A percentile compares a stretch with the other conserved stretches of the same genome.
These are phyloP conservation scores for Symmetrospora coprosmae DNA, from an alignment of 768 basidiomycete species.

Conservation along the genomic window DNA sequence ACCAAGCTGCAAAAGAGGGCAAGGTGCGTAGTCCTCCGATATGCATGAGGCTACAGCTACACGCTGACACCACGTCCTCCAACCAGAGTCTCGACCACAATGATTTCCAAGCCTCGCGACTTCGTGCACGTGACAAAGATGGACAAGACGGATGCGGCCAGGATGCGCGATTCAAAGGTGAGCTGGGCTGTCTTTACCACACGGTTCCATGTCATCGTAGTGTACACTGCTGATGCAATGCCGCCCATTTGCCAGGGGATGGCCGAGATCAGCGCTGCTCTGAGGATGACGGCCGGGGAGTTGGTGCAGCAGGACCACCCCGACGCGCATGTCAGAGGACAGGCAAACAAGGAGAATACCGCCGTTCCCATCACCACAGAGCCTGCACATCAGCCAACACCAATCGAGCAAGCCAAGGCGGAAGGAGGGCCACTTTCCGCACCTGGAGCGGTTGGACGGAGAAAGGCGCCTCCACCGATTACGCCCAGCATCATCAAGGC, in stretches of 20 bases:
- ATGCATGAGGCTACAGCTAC: not conserved
- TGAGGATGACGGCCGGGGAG: not conserved
- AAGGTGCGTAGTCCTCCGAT: not conserved
- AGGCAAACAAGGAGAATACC: not conserved
- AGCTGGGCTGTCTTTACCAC: not conserved
- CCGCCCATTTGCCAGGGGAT: not conserved
- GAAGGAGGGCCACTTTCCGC: not conserved
- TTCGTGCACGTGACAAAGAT: not conserved
- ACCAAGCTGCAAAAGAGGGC: constrained; percentile 10
- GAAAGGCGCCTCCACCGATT: constrained; percentile 20
- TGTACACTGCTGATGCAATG: not conserved
- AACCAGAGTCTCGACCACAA: not conserved
- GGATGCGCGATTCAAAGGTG: not conserved
- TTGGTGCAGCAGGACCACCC: not conserved
- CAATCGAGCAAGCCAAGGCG: not conserved
- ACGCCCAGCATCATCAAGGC: constrained; percentile 19
- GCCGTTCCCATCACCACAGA: not conserved
- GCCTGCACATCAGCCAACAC: not conserved
- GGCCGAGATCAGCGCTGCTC: not conserved
- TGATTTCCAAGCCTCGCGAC: not conserved
- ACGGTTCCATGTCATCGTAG: not conserved
- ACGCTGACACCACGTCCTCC: not conserved
- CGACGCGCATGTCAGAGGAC: not conserved
- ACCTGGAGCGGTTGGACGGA: not conserved
- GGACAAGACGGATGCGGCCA: not conserved